These are phyloP conservation scores for Lactarius deliciosus DNA, from an alignment of 768 basidiomycete genomes.

Conservation along the genomic window DNA sequence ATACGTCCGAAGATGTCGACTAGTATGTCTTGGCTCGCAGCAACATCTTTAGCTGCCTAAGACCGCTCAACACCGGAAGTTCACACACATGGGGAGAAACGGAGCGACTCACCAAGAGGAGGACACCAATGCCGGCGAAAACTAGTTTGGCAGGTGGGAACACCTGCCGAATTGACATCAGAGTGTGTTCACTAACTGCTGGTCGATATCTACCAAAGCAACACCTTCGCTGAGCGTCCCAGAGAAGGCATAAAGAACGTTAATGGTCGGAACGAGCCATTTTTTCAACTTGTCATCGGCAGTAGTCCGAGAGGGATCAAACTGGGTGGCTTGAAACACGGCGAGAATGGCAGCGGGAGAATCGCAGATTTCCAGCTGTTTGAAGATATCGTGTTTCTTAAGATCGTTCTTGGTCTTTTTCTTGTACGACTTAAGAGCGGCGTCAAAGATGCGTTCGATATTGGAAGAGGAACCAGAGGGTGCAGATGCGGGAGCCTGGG, in stretches of 20 bases:
- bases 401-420: neutral
- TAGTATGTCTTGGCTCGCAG: neutral
- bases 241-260: neutral
- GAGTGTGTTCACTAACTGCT: neutral
- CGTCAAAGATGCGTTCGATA: neutral
- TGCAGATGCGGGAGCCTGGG: neutral
- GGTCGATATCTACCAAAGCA: neutral
- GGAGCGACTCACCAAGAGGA: neutral
- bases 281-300: neutral
- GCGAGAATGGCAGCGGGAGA: neutral
- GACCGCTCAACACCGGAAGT: rapidly evolving
- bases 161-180: neutral
- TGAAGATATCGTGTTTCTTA: neutral
- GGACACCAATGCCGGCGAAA: neutral
- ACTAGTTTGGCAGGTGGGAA: neutral
- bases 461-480: neutral
- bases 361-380: neutral
- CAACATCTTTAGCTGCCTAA: neutral
- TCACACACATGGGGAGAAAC: neutral
- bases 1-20: neutral
- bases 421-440: neutral
- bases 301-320: neutral
- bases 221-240: neutral
- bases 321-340: neutral
- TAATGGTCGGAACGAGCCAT: neutral